A percentile compares a stretch with the other conserved stretches of the same genome.
These are phyloP conservation scores for Didymella pinodella DNA, from an alignment of 2,329 filamentous ascomycete genomes.

Conservation along the genomic window DNA sequence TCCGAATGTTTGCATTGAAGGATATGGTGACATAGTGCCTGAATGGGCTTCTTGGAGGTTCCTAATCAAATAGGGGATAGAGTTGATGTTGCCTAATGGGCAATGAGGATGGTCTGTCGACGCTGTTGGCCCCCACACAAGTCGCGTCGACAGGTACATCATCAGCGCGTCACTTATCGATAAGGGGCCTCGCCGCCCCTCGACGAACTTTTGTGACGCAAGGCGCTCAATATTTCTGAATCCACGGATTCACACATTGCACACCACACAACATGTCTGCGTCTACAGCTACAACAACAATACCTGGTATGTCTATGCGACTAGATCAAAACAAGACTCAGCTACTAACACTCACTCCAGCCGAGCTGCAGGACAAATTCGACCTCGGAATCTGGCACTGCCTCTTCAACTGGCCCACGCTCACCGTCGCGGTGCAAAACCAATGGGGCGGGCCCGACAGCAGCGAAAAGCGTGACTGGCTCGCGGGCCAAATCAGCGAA, in stretches of 20 bases:
- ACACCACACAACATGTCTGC: constrained; percentile 20
- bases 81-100: too few species aligned
- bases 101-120: too few species aligned
- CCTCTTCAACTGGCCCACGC: constrained; percentile 86
- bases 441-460: constrained; percentile 87
- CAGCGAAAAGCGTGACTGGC: constrained; percentile 92
- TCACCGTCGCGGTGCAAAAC: constrained; percentile 85
- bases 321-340: background rate
- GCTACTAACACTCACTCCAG: constrained; percentile 26
- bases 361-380: constrained; percentile 56
- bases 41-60: too few species aligned
- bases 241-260: background rate
- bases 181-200: constrained; percentile 7
- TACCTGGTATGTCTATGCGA: constrained; percentile 16
- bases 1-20: too few species aligned
- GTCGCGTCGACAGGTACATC: background rate
- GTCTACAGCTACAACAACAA: constrained; percentile 6
- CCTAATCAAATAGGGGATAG: too few species aligned
- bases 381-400: constrained; percentile 87
- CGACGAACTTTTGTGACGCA: constrained; percentile 24
- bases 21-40: too few species aligned
- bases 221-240: constrained; percentile 13
- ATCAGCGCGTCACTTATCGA: constrained; percentile 20
- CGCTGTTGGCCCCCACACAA: background rate
- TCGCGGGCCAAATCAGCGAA: constrained; percentile 85